Evolutionary conservation across 2,329 filamentous ascomycete species (phyloP), one percentile per base, ranked within the genome.

Genomic region (Aspergillus hiratsukae): DNA sequence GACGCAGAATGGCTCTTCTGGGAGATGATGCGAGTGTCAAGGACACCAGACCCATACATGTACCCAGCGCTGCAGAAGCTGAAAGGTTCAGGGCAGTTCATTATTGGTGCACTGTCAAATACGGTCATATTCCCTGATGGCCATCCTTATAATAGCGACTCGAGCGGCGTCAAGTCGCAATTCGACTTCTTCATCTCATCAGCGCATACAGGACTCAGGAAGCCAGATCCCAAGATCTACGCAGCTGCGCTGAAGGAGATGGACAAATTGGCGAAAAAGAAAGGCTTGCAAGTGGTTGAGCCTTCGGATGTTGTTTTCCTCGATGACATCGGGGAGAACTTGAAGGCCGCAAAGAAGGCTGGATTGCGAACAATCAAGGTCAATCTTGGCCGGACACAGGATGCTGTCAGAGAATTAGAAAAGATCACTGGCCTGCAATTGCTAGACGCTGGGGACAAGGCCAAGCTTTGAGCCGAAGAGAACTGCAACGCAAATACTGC

Each of bases 291-390:
- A 17, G 73, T 5, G 77, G 78, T 95, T 8, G 72, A 76, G 55
- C 76, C 87, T 0, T 76, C 77, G 0, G 90, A 97, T 54, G 79
- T 97, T 48, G 75, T 96, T 4, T 99, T 99, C 70, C 75, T 97
- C 51, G 94, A 97, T 71, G 92, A 97, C 66, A 96, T 99, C 71
- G 94, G 94, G 1, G 87, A 92, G 74, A 99, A 99, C 71, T 73
- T 97, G 56, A 94, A 92, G 78, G 87, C 82, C 48, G 94, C 86
- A 1, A 89, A 81, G 73, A 81, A 81, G 50, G 77, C 86, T 23
- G 93, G 93, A 0, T 87, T 97, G 72, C 76, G 81, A 55, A 97
- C 93, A 0, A 82, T 97, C 62, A 96, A 93, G 75, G 94, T 97
- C 1, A 78, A 83, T 8, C 75, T 97, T 28, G 92, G 92, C 1